Evolutionary conservation across 2,329 filamentous ascomycete species (phyloP), one percentile per base, ranked within the genome.

Genomic region (Talaromyces albobiverticillius): DNA sequence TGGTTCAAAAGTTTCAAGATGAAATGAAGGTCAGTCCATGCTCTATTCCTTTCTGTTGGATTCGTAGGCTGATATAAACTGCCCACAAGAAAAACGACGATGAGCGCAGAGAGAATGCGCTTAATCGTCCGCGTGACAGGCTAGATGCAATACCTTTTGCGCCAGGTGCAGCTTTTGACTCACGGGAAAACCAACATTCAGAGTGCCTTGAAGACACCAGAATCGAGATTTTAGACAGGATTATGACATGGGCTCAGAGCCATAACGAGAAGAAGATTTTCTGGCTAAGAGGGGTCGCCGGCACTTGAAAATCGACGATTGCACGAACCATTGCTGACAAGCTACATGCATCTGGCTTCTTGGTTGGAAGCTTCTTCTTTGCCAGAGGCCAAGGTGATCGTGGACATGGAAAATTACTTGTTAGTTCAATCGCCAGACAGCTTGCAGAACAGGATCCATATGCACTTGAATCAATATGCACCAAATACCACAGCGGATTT

Each of bases 291-390:
- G n/a, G n/a, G n/a, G n/a, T n/a, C n/a, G n/a, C n/a, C n/a, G n/a
- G n/a, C n/a, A n/a, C n/a, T n/a, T n/a, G 36, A 22, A 41, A 41
- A 41, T 41, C 36, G 20, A 41, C 66, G 2, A 64, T 71, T 52
- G 59, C 68, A 13, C 58, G 63, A 29, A 70, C 64, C 13, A 54
- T 71, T 18, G 64, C 67, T 23, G 42, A 57, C 18, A 43, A n/a
- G 13, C 53, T 64, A 14, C 36, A 32, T 11, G 55, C 58, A 14
- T 47, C 58, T 16, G 36, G 36, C n/a, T 41, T 41, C n/a, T 65
- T 73, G 46, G 65, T 62, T 22, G 67, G 68, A 4, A 73, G 66
- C 55, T 77, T 78, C 59, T 76, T 76, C 62, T 79, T 78, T 62
- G 74, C 72, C 51, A 68, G 64, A 54, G 71, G 68, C 3, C 70